Percentiles rank a stretch among this genome's conserved stretches.
These are phyloP conservation scores for Taphrina betulina DNA, from an alignment of 1,139 yeast species.

Conservation along the genomic window DNA sequence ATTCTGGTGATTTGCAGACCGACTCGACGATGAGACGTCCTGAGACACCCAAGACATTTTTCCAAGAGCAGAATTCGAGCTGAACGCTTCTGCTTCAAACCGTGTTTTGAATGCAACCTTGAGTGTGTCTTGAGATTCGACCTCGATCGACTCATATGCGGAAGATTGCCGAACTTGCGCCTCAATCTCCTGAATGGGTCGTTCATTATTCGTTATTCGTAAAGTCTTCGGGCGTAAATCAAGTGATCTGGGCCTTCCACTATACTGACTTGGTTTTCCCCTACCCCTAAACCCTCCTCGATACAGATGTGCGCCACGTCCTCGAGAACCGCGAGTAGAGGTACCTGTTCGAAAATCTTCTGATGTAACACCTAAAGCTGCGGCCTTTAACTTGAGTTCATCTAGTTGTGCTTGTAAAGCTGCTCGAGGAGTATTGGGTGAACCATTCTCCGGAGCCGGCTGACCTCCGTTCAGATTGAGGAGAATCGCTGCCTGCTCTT, in stretches of 20 bases:
- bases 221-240: conserved; percentile 49
- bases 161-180: conserved; percentile 37
- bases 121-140: conserved; percentile 39
- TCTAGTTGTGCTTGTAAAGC: conserved; percentile 45
- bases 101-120: conserved; percentile 48
- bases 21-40: no score
- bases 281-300: conserved; percentile 36
- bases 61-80: neutral
- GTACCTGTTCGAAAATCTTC: conserved; percentile 39
- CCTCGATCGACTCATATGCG: conserved; percentile 38
- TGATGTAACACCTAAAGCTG: conserved; percentile 41
- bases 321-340: neutral
- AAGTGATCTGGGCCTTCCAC: conserved; percentile 41
- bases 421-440: conserved; percentile 39
- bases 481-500: conserved; percentile 43
- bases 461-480: conserved; percentile 37
- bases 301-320: conserved; percentile 36
- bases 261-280: conserved; percentile 38
- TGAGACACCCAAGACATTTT: conserved; percentile 23
- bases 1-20: no score
- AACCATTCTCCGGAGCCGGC: conserved; percentile 35
- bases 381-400: conserved; percentile 46
- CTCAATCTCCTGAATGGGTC: conserved; percentile 43
- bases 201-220: conserved; percentile 42
- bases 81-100: conserved; percentile 48